Percentiles rank a stretch among this genome's conserved stretches.
Evolutionary conservation across 2,329 filamentous ascomycete species (phyloP).

Genomic region (Parasarocladium wereldwijsianum): DNA sequence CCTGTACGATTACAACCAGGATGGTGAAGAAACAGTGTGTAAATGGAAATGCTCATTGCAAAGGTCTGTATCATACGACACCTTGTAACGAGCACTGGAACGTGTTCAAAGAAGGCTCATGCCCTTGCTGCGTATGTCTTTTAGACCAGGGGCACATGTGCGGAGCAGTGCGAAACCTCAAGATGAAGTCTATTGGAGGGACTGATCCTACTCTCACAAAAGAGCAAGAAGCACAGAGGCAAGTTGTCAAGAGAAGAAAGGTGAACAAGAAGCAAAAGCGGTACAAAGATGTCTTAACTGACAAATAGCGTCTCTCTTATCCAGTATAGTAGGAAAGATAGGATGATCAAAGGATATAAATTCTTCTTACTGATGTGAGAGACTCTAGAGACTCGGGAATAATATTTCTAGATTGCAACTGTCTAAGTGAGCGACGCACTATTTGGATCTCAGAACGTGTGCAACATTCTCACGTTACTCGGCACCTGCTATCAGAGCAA

Average conservation of each 20-base stretch:
- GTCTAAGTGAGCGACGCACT: no score
- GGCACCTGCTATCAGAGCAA: neutral
- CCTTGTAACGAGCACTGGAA: constrained; percentile 5
- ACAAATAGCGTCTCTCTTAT: no score
- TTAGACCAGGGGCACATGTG: constrained; percentile 3
- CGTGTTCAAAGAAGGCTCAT: constrained; percentile 3
- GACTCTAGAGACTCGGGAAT: no score
- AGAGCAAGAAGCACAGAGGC: neutral
- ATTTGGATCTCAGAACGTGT: no score
- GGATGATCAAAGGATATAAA: no score
- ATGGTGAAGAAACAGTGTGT: constrained; percentile 3
- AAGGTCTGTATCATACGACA: constrained; percentile 2
- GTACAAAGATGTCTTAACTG: no score
- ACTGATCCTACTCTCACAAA: constrained; percentile 1
- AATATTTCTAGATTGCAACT: no score
- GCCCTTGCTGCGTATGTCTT: constrained; percentile 4
- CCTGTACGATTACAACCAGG: constrained; percentile 4
- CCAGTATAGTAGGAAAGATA: no score
- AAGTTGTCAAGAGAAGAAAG: constrained; percentile 1
- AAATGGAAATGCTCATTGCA: constrained; percentile 5
- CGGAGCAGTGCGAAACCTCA: constrained; percentile 3
- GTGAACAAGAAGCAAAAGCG: constrained; percentile 4
- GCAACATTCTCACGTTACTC: no score
- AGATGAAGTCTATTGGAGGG: constrained; percentile 2
- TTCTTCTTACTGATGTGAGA: no score